phyloP scores from a whole-genome alignment of 163 green algal species.

The Chloroidium sp. region DNA sequence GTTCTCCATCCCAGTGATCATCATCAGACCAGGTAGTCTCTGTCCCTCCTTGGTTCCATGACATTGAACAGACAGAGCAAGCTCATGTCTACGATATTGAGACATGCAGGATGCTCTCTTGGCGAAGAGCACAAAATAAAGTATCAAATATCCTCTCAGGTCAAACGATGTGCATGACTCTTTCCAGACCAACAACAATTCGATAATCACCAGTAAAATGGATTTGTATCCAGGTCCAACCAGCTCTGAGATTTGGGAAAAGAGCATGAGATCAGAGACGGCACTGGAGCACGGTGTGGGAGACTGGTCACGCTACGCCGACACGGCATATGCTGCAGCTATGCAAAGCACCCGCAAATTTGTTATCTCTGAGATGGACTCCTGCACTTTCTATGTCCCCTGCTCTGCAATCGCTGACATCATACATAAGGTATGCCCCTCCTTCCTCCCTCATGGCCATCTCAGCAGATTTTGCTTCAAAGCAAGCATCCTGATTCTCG shows the following conservation, averaged over 20 bases:
- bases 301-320: background rate
- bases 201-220: no score
- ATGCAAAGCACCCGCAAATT: background rate
- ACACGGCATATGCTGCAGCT: background rate
- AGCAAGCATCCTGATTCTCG: no score
- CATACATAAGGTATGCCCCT: background rate
- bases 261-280: background rate
- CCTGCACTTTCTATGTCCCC: background rate
- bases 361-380: background rate
- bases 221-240: no score
- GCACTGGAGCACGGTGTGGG: background rate
- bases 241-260: background rate
- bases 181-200: no score
- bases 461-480: no score
- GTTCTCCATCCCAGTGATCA: background rate
- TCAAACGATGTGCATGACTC: no score
- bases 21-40: background rate
- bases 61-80: no score
- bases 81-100: no score
- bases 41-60: background rate
- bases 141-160: no score
- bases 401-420: background rate
- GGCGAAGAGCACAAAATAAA: no score
- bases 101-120: no score
- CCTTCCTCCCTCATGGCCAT: no score